Conservation (phyloP, 202 grass and related monocot genomes). For the Digitaria exilis region DNA sequence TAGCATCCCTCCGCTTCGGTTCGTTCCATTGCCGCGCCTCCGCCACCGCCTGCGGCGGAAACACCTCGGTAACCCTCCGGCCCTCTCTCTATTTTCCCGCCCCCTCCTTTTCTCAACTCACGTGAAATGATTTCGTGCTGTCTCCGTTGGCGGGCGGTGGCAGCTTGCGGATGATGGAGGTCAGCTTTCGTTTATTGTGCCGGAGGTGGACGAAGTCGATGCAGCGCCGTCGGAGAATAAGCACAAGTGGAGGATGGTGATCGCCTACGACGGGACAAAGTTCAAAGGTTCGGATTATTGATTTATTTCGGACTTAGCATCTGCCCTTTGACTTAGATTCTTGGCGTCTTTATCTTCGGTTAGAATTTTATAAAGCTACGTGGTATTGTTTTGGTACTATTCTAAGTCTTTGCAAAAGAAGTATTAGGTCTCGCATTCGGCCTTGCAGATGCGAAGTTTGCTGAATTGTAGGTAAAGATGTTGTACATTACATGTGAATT, state of each 20-base stretch:
- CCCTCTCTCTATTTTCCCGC: background rate
- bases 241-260: slow-evolving; percentile 81
- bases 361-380: background rate
- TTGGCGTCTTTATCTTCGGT: background rate
- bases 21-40: slow-evolving; percentile 4
- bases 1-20: slow-evolving; percentile 26
- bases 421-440: too few relatives aligned
- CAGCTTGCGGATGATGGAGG: slow-evolving; percentile 38
- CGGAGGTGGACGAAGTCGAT: slow-evolving; percentile 27
- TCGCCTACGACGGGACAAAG: slow-evolving; percentile 81
- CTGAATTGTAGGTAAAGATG: background rate
- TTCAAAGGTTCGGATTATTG: slow-evolving; percentile 62
- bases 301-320: background rate
- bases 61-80: slow-evolving; percentile 10
- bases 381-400: too few relatives aligned
- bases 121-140: background rate
- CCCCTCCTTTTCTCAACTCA: slow-evolving; percentile 23
- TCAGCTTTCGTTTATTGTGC: background rate
- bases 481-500: too few relatives aligned
- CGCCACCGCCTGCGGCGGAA: slow-evolving; percentile 6
- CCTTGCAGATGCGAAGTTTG: background rate
- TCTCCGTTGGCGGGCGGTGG: slow-evolving; percentile 6
- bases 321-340: slow-evolving; percentile 7
- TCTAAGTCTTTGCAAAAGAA: too few relatives aligned
- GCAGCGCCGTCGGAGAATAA: background rate